These are phyloP conservation scores for Boletus reticulatus DNA, from an alignment of 768 basidiomycete genomes.

Conservation along the genomic window DNA sequence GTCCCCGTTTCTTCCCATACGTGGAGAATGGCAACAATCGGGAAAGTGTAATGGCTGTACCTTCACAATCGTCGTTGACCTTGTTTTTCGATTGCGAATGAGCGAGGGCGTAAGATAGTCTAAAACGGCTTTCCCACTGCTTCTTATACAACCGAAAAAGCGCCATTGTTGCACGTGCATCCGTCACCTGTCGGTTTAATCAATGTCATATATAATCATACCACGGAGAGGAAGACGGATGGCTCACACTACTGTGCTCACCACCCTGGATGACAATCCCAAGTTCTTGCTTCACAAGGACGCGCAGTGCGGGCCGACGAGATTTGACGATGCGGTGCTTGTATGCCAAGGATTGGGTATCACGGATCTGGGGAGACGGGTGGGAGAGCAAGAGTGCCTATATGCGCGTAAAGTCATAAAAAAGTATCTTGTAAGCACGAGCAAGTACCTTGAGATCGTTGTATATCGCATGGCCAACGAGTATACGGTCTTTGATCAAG, in stretches of 20 bases:
- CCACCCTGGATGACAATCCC: slow-evolving; percentile 80
- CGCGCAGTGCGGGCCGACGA: slow-evolving; percentile 71
- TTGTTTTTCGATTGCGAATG: neutral
- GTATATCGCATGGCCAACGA: slow-evolving; percentile 89
- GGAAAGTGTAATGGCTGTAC: neutral
- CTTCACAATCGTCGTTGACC: neutral
- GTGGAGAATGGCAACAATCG: neutral
- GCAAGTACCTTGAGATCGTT: slow-evolving; percentile 76
- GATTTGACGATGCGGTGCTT: slow-evolving; percentile 61
- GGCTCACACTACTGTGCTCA: slow-evolving; percentile 84
- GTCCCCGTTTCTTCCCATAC: slow-evolving; percentile 17
- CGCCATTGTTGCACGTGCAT: slow-evolving; percentile 95
- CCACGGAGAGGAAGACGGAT: neutral
- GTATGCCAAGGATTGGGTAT: slow-evolving; percentile 63
- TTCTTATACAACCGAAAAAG: slow-evolving; percentile 81
- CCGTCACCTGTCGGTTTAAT: slow-evolving; percentile 61
- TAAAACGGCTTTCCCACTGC: slow-evolving; percentile 68
- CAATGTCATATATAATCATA: neutral
- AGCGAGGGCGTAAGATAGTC: neutral
- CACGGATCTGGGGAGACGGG: slow-evolving; percentile 59
- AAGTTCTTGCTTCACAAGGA: slow-evolving; percentile 77
- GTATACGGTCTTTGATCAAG: slow-evolving; percentile 70
- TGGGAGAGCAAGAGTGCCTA: slow-evolving; percentile 70
- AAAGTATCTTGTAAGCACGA: neutral
- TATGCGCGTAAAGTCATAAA: neutral